Evolutionary conservation across 2,329 filamentous ascomycete species (phyloP).

Genomic region (Pestalotiopsis fici): DNA sequence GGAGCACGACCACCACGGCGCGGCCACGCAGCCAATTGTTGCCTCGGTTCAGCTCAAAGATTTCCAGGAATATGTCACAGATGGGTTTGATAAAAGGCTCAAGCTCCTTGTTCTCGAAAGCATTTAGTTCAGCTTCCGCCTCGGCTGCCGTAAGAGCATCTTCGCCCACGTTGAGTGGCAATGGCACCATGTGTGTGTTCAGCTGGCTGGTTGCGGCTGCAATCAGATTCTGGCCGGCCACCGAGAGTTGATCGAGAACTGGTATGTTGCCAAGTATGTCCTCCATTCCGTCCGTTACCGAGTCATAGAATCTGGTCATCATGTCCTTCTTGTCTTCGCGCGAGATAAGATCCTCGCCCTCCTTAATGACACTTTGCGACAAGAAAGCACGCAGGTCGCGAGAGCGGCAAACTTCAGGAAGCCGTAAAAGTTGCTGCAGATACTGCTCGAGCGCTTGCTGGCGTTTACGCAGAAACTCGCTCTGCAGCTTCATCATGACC

Average conservation of each 20-base stretch:
- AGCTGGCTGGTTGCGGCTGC: constrained; percentile 72
- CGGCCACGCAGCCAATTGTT: constrained; percentile 97
- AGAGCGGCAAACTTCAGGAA: constrained; percentile 93
- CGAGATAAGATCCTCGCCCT: constrained; percentile 57
- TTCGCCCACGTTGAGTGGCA: constrained; percentile 53
- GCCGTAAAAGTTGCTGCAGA: constrained; percentile 74
- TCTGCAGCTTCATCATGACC: constrained; percentile 95
- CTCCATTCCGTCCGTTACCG: constrained; percentile 96
- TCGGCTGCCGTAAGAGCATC: constrained; percentile 62
- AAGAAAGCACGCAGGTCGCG: constrained; percentile 90
- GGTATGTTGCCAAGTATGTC: constrained; percentile 96
- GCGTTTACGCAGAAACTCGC: constrained; percentile 91
- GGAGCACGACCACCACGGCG: constrained; percentile 92
- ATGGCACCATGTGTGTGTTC: constrained; percentile 54
- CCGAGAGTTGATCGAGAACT: constrained; percentile 89
- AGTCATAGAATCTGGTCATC: constrained; percentile 93
- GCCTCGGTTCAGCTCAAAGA: constrained; percentile 90
- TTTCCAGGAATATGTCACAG: constrained; percentile 94
- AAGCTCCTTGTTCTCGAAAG: constrained; percentile 85
- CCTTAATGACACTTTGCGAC: constrained; percentile 79
- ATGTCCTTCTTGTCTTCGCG: constrained; percentile 78
- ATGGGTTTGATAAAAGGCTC: constrained; percentile 98
- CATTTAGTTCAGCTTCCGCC: constrained; percentile 90
- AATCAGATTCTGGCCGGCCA: constrained; percentile 88
- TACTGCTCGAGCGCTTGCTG: constrained; percentile 84